phyloP scores from a whole-genome alignment of 1,284 basidiomycete genomes.

The Porodaedalea pini region DNA sequence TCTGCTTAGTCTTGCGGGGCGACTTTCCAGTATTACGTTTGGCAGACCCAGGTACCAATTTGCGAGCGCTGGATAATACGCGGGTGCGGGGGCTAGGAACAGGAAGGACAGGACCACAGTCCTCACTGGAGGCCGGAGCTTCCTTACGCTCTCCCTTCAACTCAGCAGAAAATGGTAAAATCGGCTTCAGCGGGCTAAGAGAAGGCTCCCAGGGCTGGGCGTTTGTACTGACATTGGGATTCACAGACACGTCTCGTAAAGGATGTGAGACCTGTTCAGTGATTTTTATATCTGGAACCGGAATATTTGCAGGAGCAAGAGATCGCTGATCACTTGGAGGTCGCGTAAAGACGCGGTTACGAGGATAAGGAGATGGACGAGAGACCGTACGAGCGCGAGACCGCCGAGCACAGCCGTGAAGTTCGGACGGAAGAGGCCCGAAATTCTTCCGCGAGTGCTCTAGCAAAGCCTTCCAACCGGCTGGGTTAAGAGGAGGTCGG shows the following conservation, averaged over 20 bases:
- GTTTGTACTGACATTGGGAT: conserved; percentile 35
- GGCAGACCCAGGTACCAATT: conserved; percentile 55
- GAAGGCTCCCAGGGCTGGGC: conserved; percentile 34
- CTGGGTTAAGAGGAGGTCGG: conserved; percentile 58
- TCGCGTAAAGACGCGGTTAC: conserved; percentile 34
- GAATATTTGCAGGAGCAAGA: conserved; percentile 25
- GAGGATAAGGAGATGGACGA: conserved; percentile 68
- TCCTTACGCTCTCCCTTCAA: conserved; percentile 24
- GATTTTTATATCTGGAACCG: conserved; percentile 9
- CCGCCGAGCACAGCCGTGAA: conserved; percentile 52
- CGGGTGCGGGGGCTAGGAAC: conserved; percentile 41
- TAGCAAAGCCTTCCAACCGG: conserved; percentile 67
- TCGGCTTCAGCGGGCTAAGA: conserved; percentile 39
- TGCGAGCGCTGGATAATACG: conserved; percentile 51
- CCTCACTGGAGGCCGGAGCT: conserved; percentile 16
- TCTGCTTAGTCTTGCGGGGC: conserved; percentile 23
- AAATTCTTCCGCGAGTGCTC: conserved; percentile 70
- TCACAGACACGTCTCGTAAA: conserved; percentile 34
- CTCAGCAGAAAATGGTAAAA: conserved; percentile 37
- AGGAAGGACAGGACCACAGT: conserved; percentile 32
- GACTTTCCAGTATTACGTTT: conserved; percentile 49
- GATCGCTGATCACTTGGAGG: conserved; percentile 42
- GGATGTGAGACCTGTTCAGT: conserved; percentile 6
- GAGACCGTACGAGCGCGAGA: conserved; percentile 68
- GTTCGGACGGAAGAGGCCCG: conserved; percentile 63